Conservation (phyloP, 768 basidiomycete species). For the Xerocomellus amylosporus region DNA sequence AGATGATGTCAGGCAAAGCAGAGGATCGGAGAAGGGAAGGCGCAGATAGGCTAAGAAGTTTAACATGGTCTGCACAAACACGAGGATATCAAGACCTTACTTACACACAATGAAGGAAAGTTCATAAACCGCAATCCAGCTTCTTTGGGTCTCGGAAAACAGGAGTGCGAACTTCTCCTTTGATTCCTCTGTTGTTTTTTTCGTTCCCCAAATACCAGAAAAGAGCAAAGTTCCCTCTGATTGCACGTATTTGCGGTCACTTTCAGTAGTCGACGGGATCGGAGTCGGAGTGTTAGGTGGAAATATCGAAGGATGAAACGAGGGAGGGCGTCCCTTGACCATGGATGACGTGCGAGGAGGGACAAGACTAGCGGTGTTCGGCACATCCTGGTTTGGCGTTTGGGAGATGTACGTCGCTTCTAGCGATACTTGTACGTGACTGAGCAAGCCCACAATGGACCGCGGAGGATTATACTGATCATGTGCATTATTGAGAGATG, state of each 20-base stretch:
- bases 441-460: conserved; percentile 55
- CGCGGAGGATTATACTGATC: conserved; percentile 30
- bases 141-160: conserved; percentile 56
- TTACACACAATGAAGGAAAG: conserved; percentile 77
- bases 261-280: conserved; percentile 66
- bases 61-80: neutral
- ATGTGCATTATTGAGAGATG: conserved; percentile 32
- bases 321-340: conserved; percentile 32
- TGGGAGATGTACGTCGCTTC: conserved; percentile 79
- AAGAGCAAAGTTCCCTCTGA: conserved; percentile 75
- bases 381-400: conserved; percentile 35
- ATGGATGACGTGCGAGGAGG: conserved; percentile 57
- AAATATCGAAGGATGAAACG: conserved; percentile 62
- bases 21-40: conserved; percentile 64
- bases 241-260: conserved; percentile 73
- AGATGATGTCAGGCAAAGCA: conserved; percentile 81
- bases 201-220: conserved; percentile 70
- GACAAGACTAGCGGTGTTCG: conserved; percentile 38
- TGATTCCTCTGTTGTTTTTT: conserved; percentile 43
- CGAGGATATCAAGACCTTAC: conserved; percentile 28
- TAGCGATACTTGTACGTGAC: conserved; percentile 72
- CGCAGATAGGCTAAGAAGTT: conserved; percentile 63
- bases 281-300: conserved; percentile 86
- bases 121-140: conserved; percentile 81
- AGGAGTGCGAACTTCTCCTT: conserved; percentile 61